Base-by-base conservation (phyloP, 2,329 filamentous ascomycete species). In the Cyanodermella asteris region DNA sequence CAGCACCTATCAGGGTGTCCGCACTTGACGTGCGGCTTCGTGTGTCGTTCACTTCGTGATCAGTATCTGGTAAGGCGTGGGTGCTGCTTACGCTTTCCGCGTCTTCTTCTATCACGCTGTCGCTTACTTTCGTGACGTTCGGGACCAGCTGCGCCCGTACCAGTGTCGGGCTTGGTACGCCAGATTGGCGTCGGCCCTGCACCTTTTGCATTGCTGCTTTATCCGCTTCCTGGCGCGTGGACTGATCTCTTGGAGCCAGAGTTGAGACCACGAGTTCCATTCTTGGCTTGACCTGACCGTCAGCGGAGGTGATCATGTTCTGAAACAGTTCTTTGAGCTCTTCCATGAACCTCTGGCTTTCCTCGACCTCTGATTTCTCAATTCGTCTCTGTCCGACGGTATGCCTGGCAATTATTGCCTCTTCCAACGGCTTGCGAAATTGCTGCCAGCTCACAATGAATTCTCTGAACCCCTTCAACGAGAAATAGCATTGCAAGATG, bases 401-500 rank as follows among this genome's bases (percentile, higher is more conserved):
- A 35, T 82, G 78, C 15, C 56, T 51, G 24, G 56, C 54, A 20
- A 87, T 55, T 14, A 55, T 61, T 29, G 67, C 61, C 20, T 71
- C 66, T 6, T 61, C 63, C 4, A 76, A 47, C 3, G 72, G 64
- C 40, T 87, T 64, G 34, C 72, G 65, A 38, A 72, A 64, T 4
- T 67, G 48, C 14, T 84, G 68, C 35, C 77, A 78, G 24, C 78
- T 58, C 29, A 90, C 56, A 3, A 93, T 70, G 34, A 93, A 64
- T 5, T 87, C 63, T 24, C 84, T 67, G 16, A 94, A 58, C 3
- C 77, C 70, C 32, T 70, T 72, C 28, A 94, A 66, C 0, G 82
- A 90, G 44, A 91, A 93, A 36, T 93, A 74, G 43, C 91, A 94
- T 39, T 97, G 87, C 7, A 97, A 58, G 24, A 97, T 63, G 49